Evolutionary conservation across 768 basidiomycete species (phyloP), one percentile per base, ranked within the genome.

Genomic region (Trametes cinnabarina): DNA sequence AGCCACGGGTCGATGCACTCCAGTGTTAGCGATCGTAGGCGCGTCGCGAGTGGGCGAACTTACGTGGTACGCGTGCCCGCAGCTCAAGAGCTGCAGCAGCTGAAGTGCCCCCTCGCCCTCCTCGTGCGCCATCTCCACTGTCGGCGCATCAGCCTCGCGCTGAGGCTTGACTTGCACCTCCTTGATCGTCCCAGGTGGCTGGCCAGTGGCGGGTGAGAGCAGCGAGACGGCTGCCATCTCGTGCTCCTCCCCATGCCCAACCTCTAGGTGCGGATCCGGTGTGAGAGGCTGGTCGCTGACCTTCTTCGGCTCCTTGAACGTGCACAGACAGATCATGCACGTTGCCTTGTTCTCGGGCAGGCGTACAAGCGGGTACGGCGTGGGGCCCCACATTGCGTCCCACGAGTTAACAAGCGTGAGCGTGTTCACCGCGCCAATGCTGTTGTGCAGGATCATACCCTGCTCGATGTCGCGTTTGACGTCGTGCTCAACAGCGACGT

Each of bases 31-130:
- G n/a, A n/a, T n/a, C n/a, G n/a, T n/a, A n/a, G n/a, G n/a, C n/a
- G n/a, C n/a, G n/a, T n/a, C n/a, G n/a, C n/a, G n/a, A n/a, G n/a
- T n/a, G n/a, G n/a, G n/a, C n/a, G n/a, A n/a, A n/a, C 90, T 71
- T 59, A 94, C 92, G 74, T 96, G 94, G 73, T 92, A 96, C 43
- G 89, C 90, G 76, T 96, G 94, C 2, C 88, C 88, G 64, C 93
- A 96, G 1, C 77, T 78, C 51, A 94, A 72, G 28, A 92, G 70
- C 66, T 92, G 77, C 62, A 96, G 71, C 7, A 90, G 90, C 59
- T 91, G 87, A 0, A 85, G 79, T 0, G 87, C 88, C 51, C 86
- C 83, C 5, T 88, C 88, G 22, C 39, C 12, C 39, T 41, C 57
- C 26, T 22, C 44, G 12, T 52, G 44, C 15, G 51, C 57, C 51